A percentile compares a stretch with the other conserved stretches of the same genome.
Evolutionary conservation across 495 filamentous ascomycete genomes (phyloP).

Genomic region (Hypoxylon crocopeplum): DNA sequence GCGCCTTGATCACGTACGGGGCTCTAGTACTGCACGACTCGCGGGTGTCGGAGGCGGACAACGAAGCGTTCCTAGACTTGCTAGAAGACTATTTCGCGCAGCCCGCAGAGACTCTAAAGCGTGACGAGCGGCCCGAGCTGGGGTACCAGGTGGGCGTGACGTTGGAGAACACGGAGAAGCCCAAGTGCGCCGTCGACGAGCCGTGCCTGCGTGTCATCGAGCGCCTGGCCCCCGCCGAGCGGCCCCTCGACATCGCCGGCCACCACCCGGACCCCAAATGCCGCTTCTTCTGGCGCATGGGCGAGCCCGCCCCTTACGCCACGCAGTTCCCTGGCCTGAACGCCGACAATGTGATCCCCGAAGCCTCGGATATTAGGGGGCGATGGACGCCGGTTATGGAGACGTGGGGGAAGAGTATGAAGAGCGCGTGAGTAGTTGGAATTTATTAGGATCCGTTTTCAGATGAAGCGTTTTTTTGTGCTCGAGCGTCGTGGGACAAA

Average conservation of each 20-base stretch:
- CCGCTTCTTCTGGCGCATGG: constrained; percentile 60
- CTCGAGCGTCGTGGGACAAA: too few relatives aligned
- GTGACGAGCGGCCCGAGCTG: constrained; percentile 57
- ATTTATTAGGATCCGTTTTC: too few relatives aligned
- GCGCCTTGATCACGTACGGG: constrained; percentile 56
- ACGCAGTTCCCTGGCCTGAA: constrained; percentile 56
- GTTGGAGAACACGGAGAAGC: constrained; percentile 62
- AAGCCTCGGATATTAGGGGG: constrained; percentile 47
- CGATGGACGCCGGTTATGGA: constrained; percentile 55
- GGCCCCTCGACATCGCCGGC: constrained; percentile 54
- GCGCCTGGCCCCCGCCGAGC: constrained; percentile 52
- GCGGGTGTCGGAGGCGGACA: constrained; percentile 56
- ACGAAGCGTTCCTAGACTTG: constrained; percentile 57
- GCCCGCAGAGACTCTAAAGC: constrained; percentile 46
- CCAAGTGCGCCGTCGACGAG: constrained; percentile 61
- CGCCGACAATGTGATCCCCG: constrained; percentile 52
- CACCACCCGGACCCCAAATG: constrained; percentile 58
- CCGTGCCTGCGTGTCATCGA: constrained; percentile 56
- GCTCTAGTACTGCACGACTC: constrained; percentile 60
- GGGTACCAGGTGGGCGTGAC: constrained; percentile 60
- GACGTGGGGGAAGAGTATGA: constrained; percentile 58
- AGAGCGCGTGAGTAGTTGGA: constrained; percentile 53
- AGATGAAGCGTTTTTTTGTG: too few relatives aligned
- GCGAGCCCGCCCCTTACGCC: constrained; percentile 51
- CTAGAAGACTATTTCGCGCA: constrained; percentile 63